These are phyloP conservation scores for Carnegiea gigantea DNA, from an alignment of 179 eudicot species.

Conservation along the genomic window DNA sequence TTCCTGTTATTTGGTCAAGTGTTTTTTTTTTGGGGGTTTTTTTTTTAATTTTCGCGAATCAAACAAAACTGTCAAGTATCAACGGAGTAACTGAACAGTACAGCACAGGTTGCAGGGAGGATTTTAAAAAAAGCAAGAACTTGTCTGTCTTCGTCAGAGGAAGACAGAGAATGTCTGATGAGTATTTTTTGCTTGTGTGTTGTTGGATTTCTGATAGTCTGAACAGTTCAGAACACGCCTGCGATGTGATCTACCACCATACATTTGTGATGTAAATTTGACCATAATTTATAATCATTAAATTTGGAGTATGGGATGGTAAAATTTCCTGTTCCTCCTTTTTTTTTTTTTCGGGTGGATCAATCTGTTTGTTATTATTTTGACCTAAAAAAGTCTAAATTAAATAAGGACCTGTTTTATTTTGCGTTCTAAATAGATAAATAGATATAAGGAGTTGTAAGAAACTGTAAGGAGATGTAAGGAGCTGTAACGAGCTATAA, in stretches of 20 bases:
- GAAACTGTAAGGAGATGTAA: too few relatives aligned
- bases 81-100: neutral
- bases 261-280: neutral
- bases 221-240: neutral
- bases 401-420: too few relatives aligned
- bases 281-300: neutral
- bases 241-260: neutral
- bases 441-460: too few relatives aligned
- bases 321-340: too few relatives aligned
- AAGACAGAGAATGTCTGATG: slow-evolving; percentile 22
- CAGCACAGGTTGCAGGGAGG: neutral
- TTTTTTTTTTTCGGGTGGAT: too few relatives aligned
- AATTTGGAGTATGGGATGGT: too few relatives aligned
- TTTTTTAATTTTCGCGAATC: too few relatives aligned
- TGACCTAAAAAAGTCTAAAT: too few relatives aligned
- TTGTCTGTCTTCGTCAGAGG: slow-evolving; percentile 29
- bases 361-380: too few relatives aligned
- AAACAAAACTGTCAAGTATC: neutral
- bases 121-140: slow-evolving; percentile 5
- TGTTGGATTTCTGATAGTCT: neutral
- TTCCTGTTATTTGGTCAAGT: neutral
- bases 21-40: neutral
- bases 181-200: slow-evolving; percentile 9
- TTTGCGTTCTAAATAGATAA: too few relatives aligned
- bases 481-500: too few relatives aligned